phyloP scores from a whole-genome alignment of 139 green algal genomes.

The Nannochloris sp. region DNA sequence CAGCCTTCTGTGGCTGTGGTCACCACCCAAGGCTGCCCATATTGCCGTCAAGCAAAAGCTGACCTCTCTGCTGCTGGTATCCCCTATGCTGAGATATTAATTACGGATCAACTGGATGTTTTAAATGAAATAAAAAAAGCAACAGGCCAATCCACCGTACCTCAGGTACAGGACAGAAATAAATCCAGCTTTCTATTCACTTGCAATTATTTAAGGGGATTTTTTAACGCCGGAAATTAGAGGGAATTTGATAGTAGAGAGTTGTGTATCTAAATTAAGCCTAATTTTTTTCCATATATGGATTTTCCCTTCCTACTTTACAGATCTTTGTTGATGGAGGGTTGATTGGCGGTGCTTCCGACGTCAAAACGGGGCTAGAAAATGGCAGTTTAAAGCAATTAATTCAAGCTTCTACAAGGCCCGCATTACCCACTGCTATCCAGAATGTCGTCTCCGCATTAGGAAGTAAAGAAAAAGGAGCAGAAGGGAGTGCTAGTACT shows the following conservation, averaged over 20 bases:
- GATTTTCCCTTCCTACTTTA: too few species aligned
- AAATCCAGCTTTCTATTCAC: background rate
- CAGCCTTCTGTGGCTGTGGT: constrained; percentile 73
- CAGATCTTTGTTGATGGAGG: constrained; percentile 70
- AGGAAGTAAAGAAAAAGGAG: too few species aligned
- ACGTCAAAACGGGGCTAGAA: constrained; percentile 28
- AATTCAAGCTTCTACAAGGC: constrained; percentile 12
- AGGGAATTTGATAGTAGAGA: background rate
- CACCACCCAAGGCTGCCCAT: constrained; percentile 69
- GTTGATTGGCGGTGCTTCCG: constrained; percentile 70
- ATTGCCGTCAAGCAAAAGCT: constrained; percentile 70
- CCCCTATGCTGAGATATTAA: constrained; percentile 54
- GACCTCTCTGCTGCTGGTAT: constrained; percentile 38
- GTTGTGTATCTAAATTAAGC: background rate
- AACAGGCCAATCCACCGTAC: constrained; percentile 66
- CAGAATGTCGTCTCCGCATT: constrained; percentile 2
- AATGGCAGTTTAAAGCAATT: constrained; percentile 29
- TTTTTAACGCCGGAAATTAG: background rate
- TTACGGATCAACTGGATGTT: constrained; percentile 30
- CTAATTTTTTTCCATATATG: background rate
- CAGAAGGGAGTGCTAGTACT: background rate
- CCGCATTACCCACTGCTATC: constrained; percentile 1
- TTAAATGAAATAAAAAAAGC: constrained; percentile 41
- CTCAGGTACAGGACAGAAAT: too few species aligned
- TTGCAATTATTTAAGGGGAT: background rate